Percentiles rank a stretch among this genome's conserved stretches.
Conservation (phyloP, 495 filamentous ascomycete species). For the Xylaria scruposa region DNA sequence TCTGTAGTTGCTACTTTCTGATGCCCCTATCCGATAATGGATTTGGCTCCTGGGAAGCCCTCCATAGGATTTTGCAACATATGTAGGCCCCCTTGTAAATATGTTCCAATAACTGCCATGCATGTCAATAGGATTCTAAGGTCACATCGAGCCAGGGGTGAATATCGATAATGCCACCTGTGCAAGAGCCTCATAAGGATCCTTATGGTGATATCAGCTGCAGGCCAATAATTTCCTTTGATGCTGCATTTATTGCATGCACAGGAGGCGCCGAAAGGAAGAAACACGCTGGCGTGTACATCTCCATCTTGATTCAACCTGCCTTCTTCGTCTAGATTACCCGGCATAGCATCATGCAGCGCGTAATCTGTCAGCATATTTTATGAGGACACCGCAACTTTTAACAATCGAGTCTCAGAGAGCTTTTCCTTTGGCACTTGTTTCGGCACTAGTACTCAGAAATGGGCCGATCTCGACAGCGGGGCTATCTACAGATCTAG, state of each 20-base stretch:
- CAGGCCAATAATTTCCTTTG: not conserved
- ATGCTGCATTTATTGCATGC: not conserved
- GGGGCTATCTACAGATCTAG: too few species aligned
- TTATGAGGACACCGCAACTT: not conserved
- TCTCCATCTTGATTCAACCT: not conserved
- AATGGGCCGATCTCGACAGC: too few species aligned
- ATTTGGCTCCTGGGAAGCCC: not conserved
- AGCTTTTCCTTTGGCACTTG: not conserved
- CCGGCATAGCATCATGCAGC: not conserved
- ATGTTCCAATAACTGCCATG: not conserved
- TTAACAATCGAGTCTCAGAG: not conserved
- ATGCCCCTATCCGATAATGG: not conserved
- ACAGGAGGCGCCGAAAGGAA: not conserved
- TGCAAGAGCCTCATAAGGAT: slow-evolving; percentile 1
- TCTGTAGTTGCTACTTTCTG: not conserved
- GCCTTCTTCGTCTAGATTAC: not conserved
- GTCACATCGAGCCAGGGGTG: not conserved
- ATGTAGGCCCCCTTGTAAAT: not conserved
- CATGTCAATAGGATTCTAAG: not conserved
- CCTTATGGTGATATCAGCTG: not conserved
- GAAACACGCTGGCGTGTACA: not conserved
- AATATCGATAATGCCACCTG: not conserved
- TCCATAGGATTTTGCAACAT: not conserved
- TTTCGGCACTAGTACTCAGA: too few species aligned
- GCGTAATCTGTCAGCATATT: not conserved